Evolutionary conservation across 139 green algal species (phyloP), one percentile per base, ranked within the genome.

Genomic region (Chlamydomonas schloesseri): DNA sequence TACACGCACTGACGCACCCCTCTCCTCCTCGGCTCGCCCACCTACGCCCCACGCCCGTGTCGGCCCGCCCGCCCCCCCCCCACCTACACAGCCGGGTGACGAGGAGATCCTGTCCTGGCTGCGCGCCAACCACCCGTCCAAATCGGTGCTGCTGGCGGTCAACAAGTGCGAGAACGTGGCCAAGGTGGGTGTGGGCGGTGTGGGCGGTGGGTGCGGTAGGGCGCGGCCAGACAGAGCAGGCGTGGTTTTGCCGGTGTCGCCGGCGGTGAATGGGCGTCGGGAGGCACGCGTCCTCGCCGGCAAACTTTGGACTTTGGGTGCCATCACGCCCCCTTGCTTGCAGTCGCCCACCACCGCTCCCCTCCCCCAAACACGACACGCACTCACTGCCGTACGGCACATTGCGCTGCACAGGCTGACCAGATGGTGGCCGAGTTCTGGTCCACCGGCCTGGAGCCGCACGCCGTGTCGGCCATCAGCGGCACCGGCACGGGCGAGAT

Each of bases 151-250:
- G n/a, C 92, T 99, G 82, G 97, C 95, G 15, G 95, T 99, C 73
- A 99, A 99, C 96, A 99, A 99, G 91, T 99, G 98, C 89, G 98
- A 99, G 71, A 98, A 95, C 76, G 80, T 75, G 1, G 82, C 70
- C 13, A 95, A 95, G 60, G 76, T 50, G 65, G 5, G 65, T 24
- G n/a, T 50, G 42, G 42, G 42, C 42, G 42, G 42, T 8, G 42
- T 50, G n/a, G n/a, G n/a, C n/a, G n/a, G n/a, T n/a, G n/a, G n/a
- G n/a, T n/a, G n/a, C n/a, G n/a, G n/a, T n/a, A n/a, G n/a, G n/a
- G n/a, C n/a, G n/a, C n/a, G n/a, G n/a, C n/a, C n/a, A n/a, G n/a
- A n/a, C n/a, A n/a, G n/a, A n/a, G n/a, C n/a, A n/a, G n/a, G n/a
- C n/a, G n/a, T n/a, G n/a, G n/a, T n/a, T n/a, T n/a, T n/a, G n/a